Evolutionary conservation across 495 filamentous ascomycete species (phyloP), one percentile per base, ranked within the genome.

Genomic region (Aspergillus sparsus): DNA sequence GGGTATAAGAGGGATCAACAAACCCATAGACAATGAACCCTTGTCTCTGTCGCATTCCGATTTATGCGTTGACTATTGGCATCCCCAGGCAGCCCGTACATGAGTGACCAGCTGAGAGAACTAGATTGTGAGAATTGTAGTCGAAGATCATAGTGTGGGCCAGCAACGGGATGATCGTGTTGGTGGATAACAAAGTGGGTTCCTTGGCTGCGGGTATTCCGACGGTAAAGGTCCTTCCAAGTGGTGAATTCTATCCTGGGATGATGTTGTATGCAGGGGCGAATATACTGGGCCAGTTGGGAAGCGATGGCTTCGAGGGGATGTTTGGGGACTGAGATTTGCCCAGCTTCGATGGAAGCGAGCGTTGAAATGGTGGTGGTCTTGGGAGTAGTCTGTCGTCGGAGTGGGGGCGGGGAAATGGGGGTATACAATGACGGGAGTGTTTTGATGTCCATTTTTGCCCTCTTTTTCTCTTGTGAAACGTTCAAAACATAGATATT

Each of bases 161-260:
- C 86, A 12, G 85, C 83, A 8, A 87, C 72, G 3, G 86, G 86
- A 68, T 89, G 87, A 60, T 89, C 87, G 65, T 89, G 87, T 64
- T 89, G 87, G 67, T 88, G 84, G 32, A 89, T 76, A 36, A 89
- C 79, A 61, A 87, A 88, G 63, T 89, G 86, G 21, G 71, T 74
- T 9, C 85, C 87, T 15, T 72, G 50, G 6, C 63, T 53, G 53
- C 82, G 68, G 60, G 77, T 53, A 65, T 83, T 83, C 8, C 73
- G 64, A 31, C 68, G 64, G 68, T 88, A 89, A 2, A 89, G 71
- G n/a, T 71, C 65, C 31, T 58, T 51, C 69, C 85, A 89, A 3
- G 69, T 67, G 0, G 66, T 53, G 34, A 85, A 77, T 0, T 73
- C 60, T 0, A 87, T 63, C 32, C 74, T 69, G 16, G 79, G 76